Base-by-base conservation (phyloP, 2,329 filamentous ascomycete species). In the Diplocarpon mali region DNA sequence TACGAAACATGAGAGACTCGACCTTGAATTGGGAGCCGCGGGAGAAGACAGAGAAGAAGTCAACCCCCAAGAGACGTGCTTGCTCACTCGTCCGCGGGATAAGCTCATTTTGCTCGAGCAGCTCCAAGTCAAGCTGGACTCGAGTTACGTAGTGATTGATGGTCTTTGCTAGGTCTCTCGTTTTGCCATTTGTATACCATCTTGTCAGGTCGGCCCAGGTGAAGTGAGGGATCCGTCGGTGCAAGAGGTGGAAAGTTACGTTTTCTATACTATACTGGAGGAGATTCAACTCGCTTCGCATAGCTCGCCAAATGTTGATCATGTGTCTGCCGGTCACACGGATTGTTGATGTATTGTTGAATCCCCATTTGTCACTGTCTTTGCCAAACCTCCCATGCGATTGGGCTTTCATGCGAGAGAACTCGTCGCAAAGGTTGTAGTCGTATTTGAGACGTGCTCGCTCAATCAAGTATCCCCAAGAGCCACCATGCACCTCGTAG, bases 11-110 rank as follows among this genome's bases (percentile, higher is more conserved):
- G 56, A 95, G 80, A 1, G 90, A 95, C 65, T 98, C 92, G 34
- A 98, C 92, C 63, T 98, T 98, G 73, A 93, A 96, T 60, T 98
- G 92, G 0, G 89, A 96, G 13, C 92, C 92, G 44, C 92, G 77
- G 5, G 85, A 90, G 59, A 95, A 92, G 44, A 98, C 92, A 0
- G 89, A 94, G 62, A 90, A 95, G 67, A 98, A 98, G 64, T 98
- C 92, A 0, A 96, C 84, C 0, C 92, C 92, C 2, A 98, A 72
- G 10, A 98, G 69, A 10, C 92, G 80, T 8, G 92, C 92, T 64
- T 98, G 92, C 63, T 98, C 92, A 56, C 88, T 94, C 0, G 88
- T 96, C 43, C 90, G 76, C 1, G 88, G 70, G 31, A 96, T 79
- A 16, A 96, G 70, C 59, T 95, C 92, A 53, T 95, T 95, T 8